phyloP scores from a whole-genome alignment of 2,329 filamentous ascomycete genomes.

The Zasmidium cellare region DNA sequence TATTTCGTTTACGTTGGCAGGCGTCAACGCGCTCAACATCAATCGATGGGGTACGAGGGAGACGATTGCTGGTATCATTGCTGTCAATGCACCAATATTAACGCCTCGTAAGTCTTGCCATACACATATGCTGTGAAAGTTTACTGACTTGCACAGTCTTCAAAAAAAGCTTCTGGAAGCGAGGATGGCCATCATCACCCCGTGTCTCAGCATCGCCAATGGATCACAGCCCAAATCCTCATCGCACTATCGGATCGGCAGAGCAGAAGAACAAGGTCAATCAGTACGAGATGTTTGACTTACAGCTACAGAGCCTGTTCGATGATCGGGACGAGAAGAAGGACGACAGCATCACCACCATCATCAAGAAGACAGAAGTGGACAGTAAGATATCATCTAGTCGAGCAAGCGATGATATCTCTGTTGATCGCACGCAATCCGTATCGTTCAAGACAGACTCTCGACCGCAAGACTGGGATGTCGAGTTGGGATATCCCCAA shows the following conservation, averaged over 20 bases:
- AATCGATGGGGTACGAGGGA: slow-evolving; percentile 41
- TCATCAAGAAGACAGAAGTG: background rate
- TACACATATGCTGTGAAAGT: background rate
- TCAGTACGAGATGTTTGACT: background rate
- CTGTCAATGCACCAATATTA: slow-evolving; percentile 37
- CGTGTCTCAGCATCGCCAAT: background rate
- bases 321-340: background rate
- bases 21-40: slow-evolving; percentile 34
- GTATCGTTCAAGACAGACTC: background rate
- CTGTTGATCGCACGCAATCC: background rate
- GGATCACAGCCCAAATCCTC: background rate
- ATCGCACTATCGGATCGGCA: background rate
- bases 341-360: background rate
- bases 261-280: background rate
- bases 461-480: background rate
- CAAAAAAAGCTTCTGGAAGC: slow-evolving; percentile 8
- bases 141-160: slow-evolving; percentile 4
- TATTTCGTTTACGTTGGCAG: slow-evolving; percentile 30
- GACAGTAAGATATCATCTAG: background rate
- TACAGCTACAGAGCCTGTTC: background rate
- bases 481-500: background rate
- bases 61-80: slow-evolving; percentile 37
- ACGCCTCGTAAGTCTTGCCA: slow-evolving; percentile 18
- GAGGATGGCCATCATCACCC: background rate
- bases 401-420: background rate